These are phyloP conservation scores for Primulina eburnea DNA, from an alignment of 257 asterid genomes.

Conservation along the genomic window DNA sequence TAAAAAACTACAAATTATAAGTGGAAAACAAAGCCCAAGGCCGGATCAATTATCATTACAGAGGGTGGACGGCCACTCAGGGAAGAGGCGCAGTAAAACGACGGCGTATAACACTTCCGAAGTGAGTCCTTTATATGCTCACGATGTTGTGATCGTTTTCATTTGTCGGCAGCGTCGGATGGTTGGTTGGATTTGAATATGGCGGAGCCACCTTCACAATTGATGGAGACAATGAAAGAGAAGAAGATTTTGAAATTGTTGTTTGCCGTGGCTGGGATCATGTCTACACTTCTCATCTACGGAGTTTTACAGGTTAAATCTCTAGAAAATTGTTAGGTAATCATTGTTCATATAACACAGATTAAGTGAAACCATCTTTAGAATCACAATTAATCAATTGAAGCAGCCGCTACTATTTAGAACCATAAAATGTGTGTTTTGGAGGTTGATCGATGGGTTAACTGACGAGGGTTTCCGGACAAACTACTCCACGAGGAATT, in stretches of 20 bases:
- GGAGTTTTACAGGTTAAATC: slow-evolving; percentile 79
- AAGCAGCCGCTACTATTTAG: too few relatives aligned
- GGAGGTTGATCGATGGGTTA: background rate
- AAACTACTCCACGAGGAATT: background rate
- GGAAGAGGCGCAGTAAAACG: too few relatives aligned
- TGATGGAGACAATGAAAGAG: slow-evolving; percentile 43
- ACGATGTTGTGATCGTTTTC: too few relatives aligned
- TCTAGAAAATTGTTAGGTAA: background rate
- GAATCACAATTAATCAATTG: background rate
- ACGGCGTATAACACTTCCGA: too few relatives aligned
- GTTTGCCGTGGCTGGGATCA: slow-evolving; percentile 82
- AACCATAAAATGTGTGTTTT: background rate
- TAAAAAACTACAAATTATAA: too few relatives aligned
- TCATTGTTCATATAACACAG: background rate
- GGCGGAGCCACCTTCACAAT: slow-evolving; percentile 57
- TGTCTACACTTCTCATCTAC: slow-evolving; percentile 85
- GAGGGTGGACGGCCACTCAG: too few relatives aligned
- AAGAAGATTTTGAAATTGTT: slow-evolving; percentile 57
- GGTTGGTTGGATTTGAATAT: slow-evolving; percentile 47
- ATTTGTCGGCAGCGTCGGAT: too few relatives aligned
- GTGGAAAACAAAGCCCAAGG: too few relatives aligned
- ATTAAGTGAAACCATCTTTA: background rate
- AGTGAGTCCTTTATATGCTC: too few relatives aligned
- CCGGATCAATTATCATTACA: too few relatives aligned
- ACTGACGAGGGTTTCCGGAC: background rate